phyloP scores from a whole-genome alignment of 192 early-diverging fungal species.

The Coemansia sp. region DNA sequence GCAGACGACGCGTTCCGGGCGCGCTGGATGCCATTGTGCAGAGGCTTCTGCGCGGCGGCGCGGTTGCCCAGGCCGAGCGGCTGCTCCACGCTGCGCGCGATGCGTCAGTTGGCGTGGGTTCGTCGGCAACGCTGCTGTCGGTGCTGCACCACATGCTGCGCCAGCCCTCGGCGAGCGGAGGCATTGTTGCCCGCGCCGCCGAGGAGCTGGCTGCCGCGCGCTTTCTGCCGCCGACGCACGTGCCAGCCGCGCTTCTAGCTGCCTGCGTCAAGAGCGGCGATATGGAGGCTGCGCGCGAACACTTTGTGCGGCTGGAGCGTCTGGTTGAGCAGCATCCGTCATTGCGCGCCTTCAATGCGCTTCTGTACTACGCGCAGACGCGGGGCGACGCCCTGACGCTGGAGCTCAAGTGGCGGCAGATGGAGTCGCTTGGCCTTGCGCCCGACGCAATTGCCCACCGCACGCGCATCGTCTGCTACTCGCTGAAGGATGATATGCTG shows the following conservation, averaged over 20 bases:
- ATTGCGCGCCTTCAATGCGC: slow-evolving; percentile 24
- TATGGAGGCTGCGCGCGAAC: slow-evolving; percentile 13
- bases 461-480: slow-evolving; percentile 23
- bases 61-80: slow-evolving; percentile 17
- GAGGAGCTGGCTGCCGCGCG: background rate
- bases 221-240: slow-evolving; percentile 17
- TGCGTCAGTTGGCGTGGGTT: slow-evolving; percentile 10
- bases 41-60: slow-evolving; percentile 20
- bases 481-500: slow-evolving; percentile 21
- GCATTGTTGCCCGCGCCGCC: background rate
- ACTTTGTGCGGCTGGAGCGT: slow-evolving; percentile 22
- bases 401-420: slow-evolving; percentile 40
- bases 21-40: slow-evolving; percentile 26
- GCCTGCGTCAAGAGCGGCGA: slow-evolving; percentile 6
- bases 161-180: background rate
- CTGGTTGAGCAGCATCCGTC: slow-evolving; percentile 17
- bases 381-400: slow-evolving; percentile 7
- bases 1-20: slow-evolving; percentile 18
- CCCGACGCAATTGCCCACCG: slow-evolving; percentile 21
- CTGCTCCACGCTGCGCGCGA: slow-evolving; percentile 15
- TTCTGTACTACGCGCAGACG: slow-evolving; percentile 20
- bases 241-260: slow-evolving; percentile 16
- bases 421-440: slow-evolving; percentile 19
- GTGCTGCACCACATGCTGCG: slow-evolving; percentile 14
- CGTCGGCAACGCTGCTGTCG: slow-evolving; percentile 19